Conservation (phyloP, 2,329 filamentous ascomycete genomes). For the Diplodia mutila region DNA sequence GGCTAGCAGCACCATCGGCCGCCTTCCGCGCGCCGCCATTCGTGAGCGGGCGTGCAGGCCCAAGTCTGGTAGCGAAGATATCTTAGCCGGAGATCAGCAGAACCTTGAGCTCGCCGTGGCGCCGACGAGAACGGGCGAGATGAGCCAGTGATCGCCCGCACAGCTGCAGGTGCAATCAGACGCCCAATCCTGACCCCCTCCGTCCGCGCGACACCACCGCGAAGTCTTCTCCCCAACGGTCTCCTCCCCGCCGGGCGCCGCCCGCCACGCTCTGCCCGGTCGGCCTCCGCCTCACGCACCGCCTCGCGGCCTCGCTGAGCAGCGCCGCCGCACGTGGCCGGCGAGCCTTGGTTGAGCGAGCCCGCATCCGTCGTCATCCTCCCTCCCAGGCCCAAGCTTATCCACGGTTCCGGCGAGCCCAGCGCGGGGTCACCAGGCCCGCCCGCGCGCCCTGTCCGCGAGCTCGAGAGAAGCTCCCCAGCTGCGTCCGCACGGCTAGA, state of each 20-base stretch:
- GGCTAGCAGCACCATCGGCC: conserved; percentile 12
- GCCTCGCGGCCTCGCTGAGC: neutral
- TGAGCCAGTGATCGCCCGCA: conserved; percentile 17
- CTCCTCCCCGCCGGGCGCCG: neutral
- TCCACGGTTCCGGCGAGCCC: conserved; percentile 23
- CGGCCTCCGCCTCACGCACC: conserved; percentile 1
- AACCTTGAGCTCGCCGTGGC: conserved; percentile 22
- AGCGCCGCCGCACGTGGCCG: conserved; percentile 20
- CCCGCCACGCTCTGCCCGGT: neutral
- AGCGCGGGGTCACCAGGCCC: conserved; percentile 17
- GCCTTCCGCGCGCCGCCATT: conserved; percentile 20
- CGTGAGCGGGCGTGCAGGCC: neutral
- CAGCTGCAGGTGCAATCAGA: conserved; percentile 10
- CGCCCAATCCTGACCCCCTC: neutral
- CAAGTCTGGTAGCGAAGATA: conserved; percentile 24
- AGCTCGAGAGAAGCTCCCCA: conserved; percentile 1
- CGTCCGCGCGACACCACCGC: neutral
- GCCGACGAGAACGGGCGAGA: conserved; percentile 21
- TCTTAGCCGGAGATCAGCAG: conserved; percentile 24
- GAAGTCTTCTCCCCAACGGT: neutral
- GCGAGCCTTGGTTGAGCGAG: conserved; percentile 10
- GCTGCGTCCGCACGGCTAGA: conserved; percentile 13
- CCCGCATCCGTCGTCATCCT: conserved; percentile 26
- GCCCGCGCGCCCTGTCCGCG: neutral
- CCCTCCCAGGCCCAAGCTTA: conserved; percentile 20